Percentiles rank a stretch among this genome's conserved stretches.
phyloP scores from a whole-genome alignment of 345 rosid species.

The Kernera saxatilis region DNA sequence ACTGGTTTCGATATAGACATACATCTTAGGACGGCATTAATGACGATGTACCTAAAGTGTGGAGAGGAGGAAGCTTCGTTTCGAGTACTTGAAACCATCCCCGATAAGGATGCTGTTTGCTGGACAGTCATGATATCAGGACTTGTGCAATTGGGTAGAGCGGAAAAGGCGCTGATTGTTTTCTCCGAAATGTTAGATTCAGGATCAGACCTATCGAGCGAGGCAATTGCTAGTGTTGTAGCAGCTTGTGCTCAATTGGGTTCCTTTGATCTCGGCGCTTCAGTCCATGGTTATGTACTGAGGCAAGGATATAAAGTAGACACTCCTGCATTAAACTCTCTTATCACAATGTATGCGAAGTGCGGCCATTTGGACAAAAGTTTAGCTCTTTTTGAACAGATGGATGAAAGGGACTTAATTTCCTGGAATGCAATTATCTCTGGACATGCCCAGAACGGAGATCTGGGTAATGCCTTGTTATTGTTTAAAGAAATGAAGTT shows the following conservation, averaged over 20 bases:
- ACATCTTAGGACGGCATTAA: slow-evolving; percentile 54
- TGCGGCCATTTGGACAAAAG: slow-evolving; percentile 52
- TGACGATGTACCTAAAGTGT: slow-evolving; percentile 65
- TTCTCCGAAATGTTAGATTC: slow-evolving; percentile 49
- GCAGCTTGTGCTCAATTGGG: slow-evolving; percentile 66
- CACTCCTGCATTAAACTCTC: slow-evolving; percentile 55
- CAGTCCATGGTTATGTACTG: slow-evolving; percentile 55
- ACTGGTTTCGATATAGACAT: slow-evolving; percentile 41
- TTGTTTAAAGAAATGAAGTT: slow-evolving; percentile 47
- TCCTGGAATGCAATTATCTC: slow-evolving; percentile 84
- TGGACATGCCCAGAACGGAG: slow-evolving; percentile 60
- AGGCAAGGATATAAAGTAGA: slow-evolving; percentile 45
- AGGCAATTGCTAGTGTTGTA: slow-evolving; percentile 53
- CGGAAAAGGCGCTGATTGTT: slow-evolving; percentile 46
- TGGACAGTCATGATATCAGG: slow-evolving; percentile 87
- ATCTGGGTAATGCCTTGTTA: slow-evolving; percentile 42
- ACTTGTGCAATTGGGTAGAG: slow-evolving; percentile 57
- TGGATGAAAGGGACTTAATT: slow-evolving; percentile 50
- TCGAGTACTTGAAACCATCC: slow-evolving; percentile 35
- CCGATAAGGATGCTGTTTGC: slow-evolving; percentile 51
- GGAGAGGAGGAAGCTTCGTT: slow-evolving; percentile 44
- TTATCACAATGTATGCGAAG: slow-evolving; percentile 68
- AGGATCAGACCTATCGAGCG: slow-evolving; percentile 45
- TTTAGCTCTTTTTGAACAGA: slow-evolving; percentile 42
- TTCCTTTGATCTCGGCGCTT: slow-evolving; percentile 46